Base-by-base conservation (phyloP, 2,329 filamentous ascomycete species). In the Colletotrichum somersetense region DNA sequence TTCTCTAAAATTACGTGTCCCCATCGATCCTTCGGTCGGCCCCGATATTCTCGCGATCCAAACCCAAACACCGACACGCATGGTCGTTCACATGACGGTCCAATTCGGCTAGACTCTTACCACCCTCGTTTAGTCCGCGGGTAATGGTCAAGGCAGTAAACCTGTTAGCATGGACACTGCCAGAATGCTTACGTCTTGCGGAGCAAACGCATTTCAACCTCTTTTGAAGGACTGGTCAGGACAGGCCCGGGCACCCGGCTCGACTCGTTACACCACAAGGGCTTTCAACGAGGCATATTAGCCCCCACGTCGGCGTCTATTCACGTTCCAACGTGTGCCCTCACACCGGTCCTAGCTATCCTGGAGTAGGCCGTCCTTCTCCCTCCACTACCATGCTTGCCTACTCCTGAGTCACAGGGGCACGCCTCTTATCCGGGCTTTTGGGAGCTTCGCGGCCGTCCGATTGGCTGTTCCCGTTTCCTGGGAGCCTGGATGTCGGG, bases 401-500 rank as follows among this genome's bases (percentile, higher is more conserved):
- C 70, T 62, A 61, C 42, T 70, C n/a, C 44, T 61, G 48, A 16
- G 46, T 35, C 61, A 46, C 53, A 61, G 52, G 66, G 53, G 42
- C 48, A 20, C 62, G 23, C 66, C 33, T 69, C 55, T 55, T 58
- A 56, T 42, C 66, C 55, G 59, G 59, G 38, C 23, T 30, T 42
- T 61, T 56, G 59, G 66, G 59, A 68, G 44, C 38, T 44, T 26
- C 14, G 16, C 40, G 26, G 38, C 18, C 40, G 38, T 44, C 40
- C 64, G 53, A 58, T 72, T 72, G 66, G 70, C 48, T 48, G 61
- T 72, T 33, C 70, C 70, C 52, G 55, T 26, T 64, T 70, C 14
- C 50, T 70, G 70, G 70, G 50, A 70, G 59, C 46, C 59, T 61
- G 48, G 40, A 20, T 35, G 50, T 8, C 16, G 35, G 38, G 50